These are phyloP conservation scores for Aspergillus bridgeri DNA, from an alignment of 495 filamentous ascomycete genomes.

Conservation along the genomic window DNA sequence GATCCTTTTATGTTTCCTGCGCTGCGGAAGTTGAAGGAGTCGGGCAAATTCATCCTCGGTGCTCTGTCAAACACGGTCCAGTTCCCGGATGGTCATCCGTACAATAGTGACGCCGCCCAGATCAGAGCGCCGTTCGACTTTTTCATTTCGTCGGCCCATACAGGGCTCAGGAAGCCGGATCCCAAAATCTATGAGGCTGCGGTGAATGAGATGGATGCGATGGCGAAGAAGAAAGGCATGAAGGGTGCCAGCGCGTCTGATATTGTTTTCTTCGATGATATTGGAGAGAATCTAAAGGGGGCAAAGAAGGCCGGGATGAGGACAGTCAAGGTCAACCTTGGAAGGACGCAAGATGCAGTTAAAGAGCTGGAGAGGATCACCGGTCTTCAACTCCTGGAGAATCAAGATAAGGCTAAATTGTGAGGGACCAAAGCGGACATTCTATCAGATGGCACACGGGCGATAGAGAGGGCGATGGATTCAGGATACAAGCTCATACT, in stretches of 20 bases:
- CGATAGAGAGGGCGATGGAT: too few relatives aligned
- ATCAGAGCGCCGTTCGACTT: constrained; percentile 69
- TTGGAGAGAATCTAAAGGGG: constrained; percentile 86
- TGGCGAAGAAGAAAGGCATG: constrained; percentile 52
- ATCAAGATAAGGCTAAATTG: constrained; percentile 35
- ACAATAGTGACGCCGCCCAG: constrained; percentile 43
- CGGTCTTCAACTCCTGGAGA: constrained; percentile 53
- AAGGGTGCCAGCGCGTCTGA: constrained; percentile 59
- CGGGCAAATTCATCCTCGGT: constrained; percentile 66
- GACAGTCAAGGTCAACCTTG: constrained; percentile 81
- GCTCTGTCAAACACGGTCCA: constrained; percentile 87
- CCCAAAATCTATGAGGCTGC: constrained; percentile 74
- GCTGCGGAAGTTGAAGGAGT: constrained; percentile 61
- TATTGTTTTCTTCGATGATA: constrained; percentile 90
- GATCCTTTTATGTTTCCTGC: constrained; percentile 89
- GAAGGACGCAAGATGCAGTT: constrained; percentile 73
- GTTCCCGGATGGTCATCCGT: constrained; percentile 67
- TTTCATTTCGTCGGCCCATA: constrained; percentile 79
- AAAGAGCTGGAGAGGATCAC: constrained; percentile 60
- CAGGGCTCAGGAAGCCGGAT: constrained; percentile 86
- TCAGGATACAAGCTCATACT: too few relatives aligned
- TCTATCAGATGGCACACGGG: too few relatives aligned
- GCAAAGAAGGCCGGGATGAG: constrained; percentile 71
- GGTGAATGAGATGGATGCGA: constrained; percentile 57
- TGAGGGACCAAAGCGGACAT: constrained; percentile 7